Evolutionary conservation across 169 alveolate species (phyloP).

Genomic region (Plasmodium reichenowi): DNA sequence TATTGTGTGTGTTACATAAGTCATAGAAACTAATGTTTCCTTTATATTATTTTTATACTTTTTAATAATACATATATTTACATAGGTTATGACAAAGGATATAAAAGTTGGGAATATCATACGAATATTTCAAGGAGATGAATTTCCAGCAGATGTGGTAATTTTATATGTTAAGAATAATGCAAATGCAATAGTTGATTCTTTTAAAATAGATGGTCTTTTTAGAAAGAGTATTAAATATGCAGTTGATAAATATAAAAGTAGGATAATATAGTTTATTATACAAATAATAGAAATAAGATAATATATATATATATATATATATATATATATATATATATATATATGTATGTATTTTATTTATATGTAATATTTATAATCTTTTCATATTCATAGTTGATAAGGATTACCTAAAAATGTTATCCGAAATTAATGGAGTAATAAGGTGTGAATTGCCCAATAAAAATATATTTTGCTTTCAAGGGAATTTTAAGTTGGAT

Average conservation of each 20-base stretch:
- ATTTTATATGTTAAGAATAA: conserved; percentile 64
- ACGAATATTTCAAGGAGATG: conserved; percentile 62
- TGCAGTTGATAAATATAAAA: conserved; percentile 73
- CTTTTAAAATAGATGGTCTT: conserved; percentile 72
- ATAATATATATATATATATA: background rate
- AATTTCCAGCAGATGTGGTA: conserved; percentile 76
- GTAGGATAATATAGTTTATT: conserved; percentile 7
- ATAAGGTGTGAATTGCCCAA: conserved; percentile 76
- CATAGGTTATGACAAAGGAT: conserved; percentile 75
- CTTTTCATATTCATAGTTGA: conserved; percentile 35
- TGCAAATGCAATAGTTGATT: conserved; percentile 61
- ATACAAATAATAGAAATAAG: too few species aligned
- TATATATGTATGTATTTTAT: background rate
- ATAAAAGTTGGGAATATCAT: conserved; percentile 75
- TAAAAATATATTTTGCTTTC: conserved; percentile 61
- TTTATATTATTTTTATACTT: background rate
- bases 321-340: conserved; percentile 1
- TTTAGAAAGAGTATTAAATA: conserved; percentile 54
- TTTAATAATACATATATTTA: background rate
- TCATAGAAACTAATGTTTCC: too few species aligned
- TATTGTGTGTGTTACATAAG: too few species aligned
- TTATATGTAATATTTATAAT: background rate
- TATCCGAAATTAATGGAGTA: conserved; percentile 74
- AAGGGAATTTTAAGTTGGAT: conserved; percentile 65
- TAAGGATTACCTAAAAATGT: conserved; percentile 67